Base-by-base conservation (phyloP, 2,329 filamentous ascomycete species). In the Penicillium sp. region DNA sequence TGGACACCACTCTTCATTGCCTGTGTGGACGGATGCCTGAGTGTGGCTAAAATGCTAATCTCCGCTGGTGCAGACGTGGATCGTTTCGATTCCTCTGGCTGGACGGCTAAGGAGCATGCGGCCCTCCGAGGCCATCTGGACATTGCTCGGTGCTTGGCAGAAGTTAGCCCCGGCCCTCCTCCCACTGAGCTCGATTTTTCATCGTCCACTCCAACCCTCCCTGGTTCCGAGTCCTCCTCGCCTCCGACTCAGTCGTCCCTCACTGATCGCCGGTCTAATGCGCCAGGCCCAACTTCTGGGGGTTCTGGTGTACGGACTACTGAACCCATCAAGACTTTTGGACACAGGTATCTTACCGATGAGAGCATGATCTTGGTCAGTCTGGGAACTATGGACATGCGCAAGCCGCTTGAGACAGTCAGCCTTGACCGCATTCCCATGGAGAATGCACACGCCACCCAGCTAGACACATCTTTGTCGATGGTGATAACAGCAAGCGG, bases 1-100 rank as follows among this genome's bases (percentile, higher is more conserved):
- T 99, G 94, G 93, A 97, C 94, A 0, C 91, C 94, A n/a, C 80
- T 99, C 13, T 94, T 96, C 70, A 89, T 96, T 62, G 91, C 93
- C 10, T 90, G 89, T 54, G 93, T 97, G 2, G 93, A 99, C 69
- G 93, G 93, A 0, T 89, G 92, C 63, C 75, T 91, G 12, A 77
- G 82, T 0, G 85, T 96, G 41, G 90, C 90, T 0, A 83, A 92
- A 69, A 80, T 94, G 25, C 81, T 99, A 5, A 84, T 96, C 41
- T 84, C 88, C 49, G 88, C 89, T 23, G 91, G 91, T 1, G 91
- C 91, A 0, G 86, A 95, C 58, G 77, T 91, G 3, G 86, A 88
- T 56, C 87, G 84, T 58, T 78, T 82, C 6, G 94, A 99, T 73
- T 89, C 88, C 0, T 97, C 92, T 45, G 93, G 93, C 9, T 99